Evolutionary conservation across 2,329 filamentous ascomycete genomes (phyloP).

Genomic region (Colletotrichum acutatum): DNA sequence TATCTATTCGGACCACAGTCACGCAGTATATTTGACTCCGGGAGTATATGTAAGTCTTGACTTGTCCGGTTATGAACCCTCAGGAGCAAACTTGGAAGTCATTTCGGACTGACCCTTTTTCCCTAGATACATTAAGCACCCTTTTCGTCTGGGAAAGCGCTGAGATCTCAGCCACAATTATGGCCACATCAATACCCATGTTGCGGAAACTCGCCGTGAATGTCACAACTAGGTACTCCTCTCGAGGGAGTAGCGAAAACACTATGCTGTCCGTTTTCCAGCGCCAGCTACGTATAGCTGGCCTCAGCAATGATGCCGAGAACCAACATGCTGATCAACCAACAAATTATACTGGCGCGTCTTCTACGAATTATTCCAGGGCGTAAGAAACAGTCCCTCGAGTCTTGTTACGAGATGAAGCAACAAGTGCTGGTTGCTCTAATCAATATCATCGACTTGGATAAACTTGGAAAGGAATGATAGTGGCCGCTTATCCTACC

Average conservation of each 20-base stretch:
- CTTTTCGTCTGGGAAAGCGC: not conserved
- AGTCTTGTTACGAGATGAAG: not conserved
- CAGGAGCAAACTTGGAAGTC: not conserved
- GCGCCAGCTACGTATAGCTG: not conserved
- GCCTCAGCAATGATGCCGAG: not conserved
- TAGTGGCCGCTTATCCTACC: too few species aligned
- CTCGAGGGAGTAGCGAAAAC: not conserved
- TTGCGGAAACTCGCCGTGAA: not conserved
- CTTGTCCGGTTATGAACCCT: too few species aligned
- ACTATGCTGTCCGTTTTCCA: not conserved
- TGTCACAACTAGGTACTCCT: not conserved
- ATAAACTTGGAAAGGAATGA: too few species aligned
- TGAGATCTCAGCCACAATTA: not conserved
- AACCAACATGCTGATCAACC: not conserved
- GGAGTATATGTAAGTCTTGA: not conserved
- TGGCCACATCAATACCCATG: not conserved
- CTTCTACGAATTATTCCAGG: not conserved
- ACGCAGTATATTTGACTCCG: not conserved
- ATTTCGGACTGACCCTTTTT: not conserved
- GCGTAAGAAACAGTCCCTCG: not conserved
- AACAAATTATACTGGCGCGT: not conserved
- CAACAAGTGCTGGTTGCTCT: not conserved
- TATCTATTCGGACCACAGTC: not conserved
- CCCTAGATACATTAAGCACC: not conserved
- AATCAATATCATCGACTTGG: too few species aligned